A percentile compares a stretch with the other conserved stretches of the same genome.
Evolutionary conservation across 441 rosid genomes (phyloP).

Genomic region (Populus tomentosa): DNA sequence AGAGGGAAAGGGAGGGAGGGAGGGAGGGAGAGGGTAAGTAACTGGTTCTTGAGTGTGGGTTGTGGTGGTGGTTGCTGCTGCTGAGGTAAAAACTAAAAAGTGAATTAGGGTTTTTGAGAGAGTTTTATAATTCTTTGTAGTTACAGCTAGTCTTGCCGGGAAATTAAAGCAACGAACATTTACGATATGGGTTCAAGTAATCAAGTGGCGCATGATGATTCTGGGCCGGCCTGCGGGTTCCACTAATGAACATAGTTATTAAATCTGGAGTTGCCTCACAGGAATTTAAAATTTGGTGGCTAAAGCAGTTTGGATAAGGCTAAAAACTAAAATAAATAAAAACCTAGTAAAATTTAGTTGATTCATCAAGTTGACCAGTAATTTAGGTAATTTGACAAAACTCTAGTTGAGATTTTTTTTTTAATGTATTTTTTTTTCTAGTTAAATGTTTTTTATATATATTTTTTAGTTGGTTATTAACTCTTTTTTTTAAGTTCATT

Average conservation of each 20-base stretch:
- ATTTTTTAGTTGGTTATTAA: too few species aligned
- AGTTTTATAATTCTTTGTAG: background rate
- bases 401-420: too few species aligned
- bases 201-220: background rate
- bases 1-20: background rate
- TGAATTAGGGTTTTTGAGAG: constrained; percentile 3
- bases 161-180: constrained; percentile 1
- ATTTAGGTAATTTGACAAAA: too few species aligned
- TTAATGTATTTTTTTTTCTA: too few species aligned
- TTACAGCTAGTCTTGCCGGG: background rate
- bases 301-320: too few species aligned
- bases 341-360: too few species aligned
- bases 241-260: too few species aligned
- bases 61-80: background rate
- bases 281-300: too few species aligned
- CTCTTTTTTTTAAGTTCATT: too few species aligned
- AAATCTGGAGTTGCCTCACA: background rate
- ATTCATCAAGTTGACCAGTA: too few species aligned
- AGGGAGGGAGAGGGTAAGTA: background rate
- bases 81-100: background rate
- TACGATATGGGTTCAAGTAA: background rate
- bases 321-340: too few species aligned
- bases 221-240: background rate
- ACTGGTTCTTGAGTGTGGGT: background rate
- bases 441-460: too few species aligned